Evolutionary conservation across 495 filamentous ascomycete genomes (phyloP).

Genomic region (Tetracladium setigerum): DNA sequence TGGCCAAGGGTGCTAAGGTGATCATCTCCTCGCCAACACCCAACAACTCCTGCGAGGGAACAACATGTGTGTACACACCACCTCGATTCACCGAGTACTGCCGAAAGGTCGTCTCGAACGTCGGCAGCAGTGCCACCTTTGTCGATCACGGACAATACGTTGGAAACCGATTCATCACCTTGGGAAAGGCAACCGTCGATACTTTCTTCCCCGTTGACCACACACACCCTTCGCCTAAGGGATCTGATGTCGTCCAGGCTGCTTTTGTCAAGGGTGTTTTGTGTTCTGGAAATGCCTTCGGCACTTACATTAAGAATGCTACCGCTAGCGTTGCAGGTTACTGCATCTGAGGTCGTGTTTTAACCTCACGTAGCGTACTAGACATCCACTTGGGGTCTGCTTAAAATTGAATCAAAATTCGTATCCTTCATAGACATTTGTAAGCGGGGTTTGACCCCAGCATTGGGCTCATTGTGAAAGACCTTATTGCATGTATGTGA

Average conservation of each 20-base stretch:
- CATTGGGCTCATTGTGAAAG: too few species aligned
- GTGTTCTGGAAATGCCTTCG: constrained; percentile 28
- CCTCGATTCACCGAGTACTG: constrained; percentile 53
- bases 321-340: constrained; percentile 14
- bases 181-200: constrained; percentile 41
- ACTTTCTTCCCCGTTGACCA: constrained; percentile 51
- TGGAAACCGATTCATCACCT: constrained; percentile 39
- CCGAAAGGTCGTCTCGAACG: constrained; percentile 37
- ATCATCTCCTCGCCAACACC: constrained; percentile 57
- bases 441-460: too few species aligned
- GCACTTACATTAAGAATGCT: constrained; percentile 15
- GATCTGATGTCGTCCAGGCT: constrained; percentile 49
- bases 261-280: constrained; percentile 55
- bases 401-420: too few species aligned
- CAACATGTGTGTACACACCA: constrained; percentile 33
- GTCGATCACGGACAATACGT: constrained; percentile 56
- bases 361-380: too few species aligned
- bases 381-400: too few species aligned
- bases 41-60: constrained; percentile 54
- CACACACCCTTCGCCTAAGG: constrained; percentile 54
- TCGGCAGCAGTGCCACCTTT: constrained; percentile 36
- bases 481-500: too few species aligned
- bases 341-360: constrained; percentile 8
- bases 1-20: constrained; percentile 53
- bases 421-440: too few species aligned